phyloP scores from a whole-genome alignment of 140 eudicot species.

The Anethum foeniculum region DNA sequence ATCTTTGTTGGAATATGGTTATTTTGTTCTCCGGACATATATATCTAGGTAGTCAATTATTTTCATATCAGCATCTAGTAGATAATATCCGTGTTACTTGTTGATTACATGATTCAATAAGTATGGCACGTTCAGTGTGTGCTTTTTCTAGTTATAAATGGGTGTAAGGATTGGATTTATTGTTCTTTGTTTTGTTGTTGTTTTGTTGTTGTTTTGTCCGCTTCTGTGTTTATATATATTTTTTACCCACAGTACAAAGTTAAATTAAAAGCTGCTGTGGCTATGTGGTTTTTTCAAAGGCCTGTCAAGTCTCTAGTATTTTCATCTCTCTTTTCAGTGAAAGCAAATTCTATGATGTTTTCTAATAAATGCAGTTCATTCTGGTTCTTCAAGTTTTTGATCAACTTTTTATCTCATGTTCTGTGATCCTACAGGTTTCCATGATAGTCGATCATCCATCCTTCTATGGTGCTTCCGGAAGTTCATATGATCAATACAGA shows the following conservation, averaged over 20 bases:
- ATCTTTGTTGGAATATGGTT: background rate
- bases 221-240: background rate
- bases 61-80: background rate
- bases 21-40: background rate
- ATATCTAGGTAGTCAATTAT: background rate
- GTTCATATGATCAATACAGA: slow-evolving; percentile 39
- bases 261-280: background rate
- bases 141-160: background rate
- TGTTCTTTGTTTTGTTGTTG: background rate
- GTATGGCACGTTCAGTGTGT: background rate
- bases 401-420: slow-evolving; percentile 8
- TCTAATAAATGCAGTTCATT: background rate
- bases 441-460: slow-evolving; percentile 32
- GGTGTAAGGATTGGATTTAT: background rate
- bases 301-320: background rate
- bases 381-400: background rate
- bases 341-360: background rate
- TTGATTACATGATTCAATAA: background rate
- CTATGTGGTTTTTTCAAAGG: background rate
- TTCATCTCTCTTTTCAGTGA: background rate
- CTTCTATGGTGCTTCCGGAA: slow-evolving; percentile 32
- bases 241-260: background rate
- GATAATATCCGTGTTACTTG: background rate
- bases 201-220: background rate
- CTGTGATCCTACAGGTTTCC: slow-evolving; percentile 17